These are phyloP conservation scores for Alternaria metachromatica DNA, from an alignment of 2,329 filamentous ascomycete species.

Conservation along the genomic window DNA sequence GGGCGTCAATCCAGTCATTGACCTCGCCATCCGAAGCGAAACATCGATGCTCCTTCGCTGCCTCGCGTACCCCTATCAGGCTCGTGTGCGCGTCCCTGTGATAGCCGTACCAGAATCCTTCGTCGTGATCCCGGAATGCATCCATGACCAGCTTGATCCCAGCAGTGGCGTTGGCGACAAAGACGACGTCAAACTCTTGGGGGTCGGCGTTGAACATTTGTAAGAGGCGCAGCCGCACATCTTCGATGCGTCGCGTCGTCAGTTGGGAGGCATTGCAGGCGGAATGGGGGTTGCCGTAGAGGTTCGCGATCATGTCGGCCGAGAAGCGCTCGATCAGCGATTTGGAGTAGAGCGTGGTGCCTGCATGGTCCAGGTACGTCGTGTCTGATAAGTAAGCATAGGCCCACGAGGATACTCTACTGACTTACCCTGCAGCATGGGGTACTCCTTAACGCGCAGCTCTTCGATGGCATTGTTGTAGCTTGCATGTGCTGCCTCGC, in stretches of 20 bases:
- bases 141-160: slow-evolving; percentile 88
- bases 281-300: slow-evolving; percentile 94
- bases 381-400: slow-evolving; percentile 59
- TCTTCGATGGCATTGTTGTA: slow-evolving; percentile 68
- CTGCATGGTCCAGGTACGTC: slow-evolving; percentile 91
- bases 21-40: slow-evolving; percentile 69
- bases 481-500: slow-evolving; percentile 27
- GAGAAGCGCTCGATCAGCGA: slow-evolving; percentile 82
- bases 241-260: slow-evolving; percentile 76
- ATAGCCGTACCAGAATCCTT: slow-evolving; percentile 83
- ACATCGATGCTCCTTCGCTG: slow-evolving; percentile 70
- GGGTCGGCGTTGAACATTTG: slow-evolving; percentile 83
- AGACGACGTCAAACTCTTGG: slow-evolving; percentile 82
- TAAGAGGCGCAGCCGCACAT: slow-evolving; percentile 73
- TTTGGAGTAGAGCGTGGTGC: slow-evolving; percentile 83
- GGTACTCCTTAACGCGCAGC: slow-evolving; percentile 68
- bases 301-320: slow-evolving; percentile 74
- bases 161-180: slow-evolving; percentile 90
- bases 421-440: slow-evolving; percentile 69
- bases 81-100: slow-evolving; percentile 88
- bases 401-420: not conserved
- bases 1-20: slow-evolving; percentile 65
- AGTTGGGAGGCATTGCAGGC: slow-evolving; percentile 80
- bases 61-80: slow-evolving; percentile 77
- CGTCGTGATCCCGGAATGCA: slow-evolving; percentile 69